These are phyloP conservation scores for Ramaria sp. DNA, from an alignment of 768 basidiomycete species.

Conservation along the genomic window DNA sequence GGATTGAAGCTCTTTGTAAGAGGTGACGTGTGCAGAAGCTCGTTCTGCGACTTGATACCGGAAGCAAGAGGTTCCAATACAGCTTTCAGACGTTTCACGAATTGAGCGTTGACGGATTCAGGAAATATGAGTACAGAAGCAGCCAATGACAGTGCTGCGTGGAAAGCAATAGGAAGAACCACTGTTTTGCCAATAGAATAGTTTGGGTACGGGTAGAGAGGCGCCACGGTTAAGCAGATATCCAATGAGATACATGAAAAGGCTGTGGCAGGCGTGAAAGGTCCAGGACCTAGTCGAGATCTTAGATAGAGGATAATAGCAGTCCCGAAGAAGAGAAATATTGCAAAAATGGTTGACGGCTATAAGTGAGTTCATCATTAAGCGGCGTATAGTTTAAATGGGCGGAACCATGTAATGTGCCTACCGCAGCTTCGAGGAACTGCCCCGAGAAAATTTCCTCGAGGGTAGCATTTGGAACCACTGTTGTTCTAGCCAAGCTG, in stretches of 20 bases:
- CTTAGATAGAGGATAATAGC: constrained; percentile 47
- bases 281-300: constrained; percentile 51
- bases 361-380: constrained; percentile 14
- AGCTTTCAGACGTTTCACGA: constrained; percentile 35
- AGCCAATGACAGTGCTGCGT: constrained; percentile 44
- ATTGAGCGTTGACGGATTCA: constrained; percentile 46
- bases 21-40: constrained; percentile 33
- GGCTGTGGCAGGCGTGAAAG: constrained; percentile 43
- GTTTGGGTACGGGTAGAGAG: constrained; percentile 53
- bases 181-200: constrained; percentile 44
- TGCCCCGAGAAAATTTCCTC: constrained; percentile 34
- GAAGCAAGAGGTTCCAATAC: constrained; percentile 38
- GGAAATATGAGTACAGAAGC: constrained; percentile 51
- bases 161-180: constrained; percentile 46
- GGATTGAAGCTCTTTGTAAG: constrained; percentile 30
- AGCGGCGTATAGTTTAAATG: no score
- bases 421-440: constrained; percentile 42
- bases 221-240: constrained; percentile 45
- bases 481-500: constrained; percentile 38
- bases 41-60: constrained; percentile 34
- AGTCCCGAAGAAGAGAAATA: constrained; percentile 56
- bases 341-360: constrained; percentile 47
- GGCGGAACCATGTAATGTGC: constrained; percentile 5
- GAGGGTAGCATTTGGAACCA: constrained; percentile 27
- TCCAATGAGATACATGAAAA: constrained; percentile 55